Conservation (phyloP, 2,329 filamentous ascomycete species). For the Magnaporthiopsis rhizophila region DNA sequence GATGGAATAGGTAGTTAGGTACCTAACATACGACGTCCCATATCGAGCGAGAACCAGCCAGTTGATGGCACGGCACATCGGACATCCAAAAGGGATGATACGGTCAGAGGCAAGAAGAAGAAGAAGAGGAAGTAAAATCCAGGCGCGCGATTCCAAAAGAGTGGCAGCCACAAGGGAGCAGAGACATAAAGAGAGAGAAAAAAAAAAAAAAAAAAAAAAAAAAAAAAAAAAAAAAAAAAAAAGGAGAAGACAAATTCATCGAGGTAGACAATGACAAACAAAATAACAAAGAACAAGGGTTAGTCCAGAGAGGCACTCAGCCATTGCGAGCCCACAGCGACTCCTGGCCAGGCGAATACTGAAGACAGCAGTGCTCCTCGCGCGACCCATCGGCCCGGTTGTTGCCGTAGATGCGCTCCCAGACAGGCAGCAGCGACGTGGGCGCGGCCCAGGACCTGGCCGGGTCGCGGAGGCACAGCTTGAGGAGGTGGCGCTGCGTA, state of each 20-base stretch:
- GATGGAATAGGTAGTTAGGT: not conserved
- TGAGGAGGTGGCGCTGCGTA: slow-evolving; percentile 2
- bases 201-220: too few relatives aligned
- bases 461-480: slow-evolving; percentile 1
- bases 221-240: too few relatives aligned
- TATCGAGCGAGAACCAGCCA: too few relatives aligned
- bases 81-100: not conserved
- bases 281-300: too few relatives aligned
- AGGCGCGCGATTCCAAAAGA: too few relatives aligned
- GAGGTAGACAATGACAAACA: too few relatives aligned
- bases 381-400: not conserved
- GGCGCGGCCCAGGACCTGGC: not conserved
- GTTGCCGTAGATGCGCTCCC: not conserved
- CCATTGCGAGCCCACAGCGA: not conserved
- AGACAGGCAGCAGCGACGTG: not conserved
- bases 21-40: not conserved
- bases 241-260: too few relatives aligned
- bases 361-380: not conserved
- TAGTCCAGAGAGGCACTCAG: not conserved
- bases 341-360: not conserved
- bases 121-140: too few relatives aligned
- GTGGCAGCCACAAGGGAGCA: too few relatives aligned
- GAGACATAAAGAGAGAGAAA: too few relatives aligned
- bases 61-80: not conserved
- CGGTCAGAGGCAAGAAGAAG: too few relatives aligned